A percentile compares a stretch with the other conserved stretches of the same genome.
phyloP scores from a whole-genome alignment of 192 early-diverging fungal species.

The Neocallimastix lanati region DNA sequence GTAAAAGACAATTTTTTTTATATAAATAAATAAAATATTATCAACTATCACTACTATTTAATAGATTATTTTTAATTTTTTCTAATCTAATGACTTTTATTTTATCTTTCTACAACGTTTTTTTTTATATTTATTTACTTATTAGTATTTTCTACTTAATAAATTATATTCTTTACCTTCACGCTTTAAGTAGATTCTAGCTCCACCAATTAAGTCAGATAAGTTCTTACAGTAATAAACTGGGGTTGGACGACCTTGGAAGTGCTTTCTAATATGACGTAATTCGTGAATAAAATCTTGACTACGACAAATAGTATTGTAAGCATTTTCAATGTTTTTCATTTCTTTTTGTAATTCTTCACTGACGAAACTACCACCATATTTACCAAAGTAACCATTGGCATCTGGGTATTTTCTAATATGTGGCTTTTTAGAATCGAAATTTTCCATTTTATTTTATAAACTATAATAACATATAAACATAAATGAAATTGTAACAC shows the following conservation, averaged over 20 bases:
- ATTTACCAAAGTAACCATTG: not conserved
- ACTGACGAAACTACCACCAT: not conserved
- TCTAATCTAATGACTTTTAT: too few species aligned
- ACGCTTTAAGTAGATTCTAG: conserved; percentile 91
- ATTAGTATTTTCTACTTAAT: too few species aligned
- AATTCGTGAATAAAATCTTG: not conserved
- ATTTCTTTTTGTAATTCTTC: not conserved
- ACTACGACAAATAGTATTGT: not conserved
- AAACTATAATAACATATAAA: too few species aligned
- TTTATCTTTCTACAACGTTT: too few species aligned
- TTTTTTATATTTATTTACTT: too few species aligned
- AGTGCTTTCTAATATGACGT: not conserved
- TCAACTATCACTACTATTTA: too few species aligned
- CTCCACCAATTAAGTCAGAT: conserved; percentile 57
- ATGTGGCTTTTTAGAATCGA: not conserved
- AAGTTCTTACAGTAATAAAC: conserved; percentile 10
- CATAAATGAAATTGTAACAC: too few species aligned
- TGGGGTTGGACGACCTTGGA: not conserved
- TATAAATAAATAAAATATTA: too few species aligned
- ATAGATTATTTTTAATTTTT: too few species aligned
- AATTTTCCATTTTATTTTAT: not conserved
- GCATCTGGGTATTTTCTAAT: not conserved
- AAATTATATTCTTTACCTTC: conserved; percentile 49
- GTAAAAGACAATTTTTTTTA: too few species aligned
- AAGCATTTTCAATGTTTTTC: not conserved